Conservation (phyloP, 202 grass and related monocot species). For the Bolboschoenoplectus hybrid region DNA sequence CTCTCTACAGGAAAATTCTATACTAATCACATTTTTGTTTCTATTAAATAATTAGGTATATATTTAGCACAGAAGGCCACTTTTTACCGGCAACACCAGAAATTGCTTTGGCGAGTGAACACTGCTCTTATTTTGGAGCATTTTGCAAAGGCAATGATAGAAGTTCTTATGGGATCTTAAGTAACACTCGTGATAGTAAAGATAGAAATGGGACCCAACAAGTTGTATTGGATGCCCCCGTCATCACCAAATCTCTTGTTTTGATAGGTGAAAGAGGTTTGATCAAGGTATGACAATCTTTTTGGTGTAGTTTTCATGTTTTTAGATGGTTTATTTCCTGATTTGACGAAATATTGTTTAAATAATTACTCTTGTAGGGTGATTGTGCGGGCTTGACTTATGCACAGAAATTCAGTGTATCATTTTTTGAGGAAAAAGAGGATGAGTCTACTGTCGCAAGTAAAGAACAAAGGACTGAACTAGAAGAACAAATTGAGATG, state of each 20-base stretch:
- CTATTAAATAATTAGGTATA: constrained; percentile 61
- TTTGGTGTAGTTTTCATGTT: constrained; percentile 26
- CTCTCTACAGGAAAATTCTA: constrained; percentile 29
- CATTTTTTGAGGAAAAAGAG: constrained; percentile 52
- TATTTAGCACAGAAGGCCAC: constrained; percentile 99
- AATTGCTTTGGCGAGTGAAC: constrained; percentile 79
- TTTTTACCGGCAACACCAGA: constrained; percentile 79
- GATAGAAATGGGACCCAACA: constrained; percentile 57
- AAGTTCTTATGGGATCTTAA: constrained; percentile 43
- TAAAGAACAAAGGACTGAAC: constrained; percentile 24
- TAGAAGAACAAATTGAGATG: constrained; percentile 30
- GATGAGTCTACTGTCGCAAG: constrained; percentile 24
- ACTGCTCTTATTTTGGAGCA: constrained; percentile 85
- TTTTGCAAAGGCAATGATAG: constrained; percentile 64
- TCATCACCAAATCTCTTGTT: constrained; percentile 47
- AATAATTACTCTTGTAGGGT: constrained; percentile 59
- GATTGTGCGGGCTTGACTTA: constrained; percentile 82
- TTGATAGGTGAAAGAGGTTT: constrained; percentile 54
- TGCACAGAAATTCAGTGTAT: constrained; percentile 78
- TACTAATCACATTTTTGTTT: constrained; percentile 33
- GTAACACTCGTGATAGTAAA: constrained; percentile 43
- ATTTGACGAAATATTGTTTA: neutral
- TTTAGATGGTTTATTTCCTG: constrained; percentile 36
- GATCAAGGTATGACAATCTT: constrained; percentile 66
- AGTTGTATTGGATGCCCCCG: constrained; percentile 41